These are phyloP conservation scores for Mucor ambiguus DNA, from an alignment of 371 early-diverging fungal species.

Conservation along the genomic window DNA sequence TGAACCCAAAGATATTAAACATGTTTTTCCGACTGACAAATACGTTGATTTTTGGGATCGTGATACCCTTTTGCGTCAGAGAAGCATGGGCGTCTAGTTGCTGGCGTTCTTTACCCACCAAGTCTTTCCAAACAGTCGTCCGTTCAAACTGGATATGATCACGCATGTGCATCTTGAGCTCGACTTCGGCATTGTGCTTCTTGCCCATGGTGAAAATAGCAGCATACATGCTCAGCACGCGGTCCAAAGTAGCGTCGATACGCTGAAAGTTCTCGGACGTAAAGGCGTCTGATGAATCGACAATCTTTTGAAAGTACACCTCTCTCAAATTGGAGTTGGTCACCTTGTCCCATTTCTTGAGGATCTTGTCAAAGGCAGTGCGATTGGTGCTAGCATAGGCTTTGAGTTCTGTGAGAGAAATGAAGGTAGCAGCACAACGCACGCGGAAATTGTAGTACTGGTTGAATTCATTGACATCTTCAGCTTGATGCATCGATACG, in stretches of 20 bases:
- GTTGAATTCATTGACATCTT: constrained; percentile 14
- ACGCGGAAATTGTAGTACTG: constrained; percentile 21
- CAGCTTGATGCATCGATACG: constrained; percentile 8
- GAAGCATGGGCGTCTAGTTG: constrained; percentile 39
- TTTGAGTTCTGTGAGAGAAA: constrained; percentile 77
- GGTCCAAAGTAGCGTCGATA: constrained; percentile 37
- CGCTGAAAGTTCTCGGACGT: constrained; percentile 38
- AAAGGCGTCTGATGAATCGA: constrained; percentile 59
- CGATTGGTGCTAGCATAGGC: constrained; percentile 85
- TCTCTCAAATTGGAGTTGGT: constrained; percentile 50
- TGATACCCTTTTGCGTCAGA: not conserved
- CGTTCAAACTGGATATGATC: constrained; percentile 79
- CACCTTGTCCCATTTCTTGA: constrained; percentile 96
- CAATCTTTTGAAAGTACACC: constrained; percentile 57
- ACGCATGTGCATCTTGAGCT: constrained; percentile 64
- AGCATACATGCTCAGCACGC: constrained; percentile 58
- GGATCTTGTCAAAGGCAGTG: constrained; percentile 90
- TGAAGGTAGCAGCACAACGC: constrained; percentile 47
- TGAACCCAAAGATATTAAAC: constrained; percentile 5
- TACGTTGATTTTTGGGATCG: constrained; percentile 30
- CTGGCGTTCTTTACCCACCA: constrained; percentile 72
- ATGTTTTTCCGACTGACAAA: constrained; percentile 27
- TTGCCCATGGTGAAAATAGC: constrained; percentile 47
- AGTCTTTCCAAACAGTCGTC: constrained; percentile 81
- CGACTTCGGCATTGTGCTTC: constrained; percentile 49